Conservation (phyloP, 352 stramenopile species). For the Pythium scleroteichum region DNA sequence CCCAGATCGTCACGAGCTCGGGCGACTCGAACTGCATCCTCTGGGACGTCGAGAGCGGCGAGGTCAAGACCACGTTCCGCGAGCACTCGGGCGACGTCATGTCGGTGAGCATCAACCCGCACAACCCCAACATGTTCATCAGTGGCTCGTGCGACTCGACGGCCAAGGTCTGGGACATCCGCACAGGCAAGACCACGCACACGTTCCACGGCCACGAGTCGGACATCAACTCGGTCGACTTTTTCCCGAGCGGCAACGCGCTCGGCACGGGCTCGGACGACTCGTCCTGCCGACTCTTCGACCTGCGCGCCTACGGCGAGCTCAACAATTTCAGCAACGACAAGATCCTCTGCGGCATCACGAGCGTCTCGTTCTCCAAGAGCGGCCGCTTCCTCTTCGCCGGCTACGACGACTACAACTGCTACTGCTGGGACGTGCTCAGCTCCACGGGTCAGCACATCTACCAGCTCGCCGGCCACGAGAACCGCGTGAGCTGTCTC, state of each 20-base stretch:
- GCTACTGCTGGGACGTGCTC: slow-evolving; percentile 97
- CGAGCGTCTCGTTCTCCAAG: slow-evolving; percentile 95
- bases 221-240: slow-evolving; percentile 99
- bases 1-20: slow-evolving; percentile 92
- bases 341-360: slow-evolving; percentile 97
- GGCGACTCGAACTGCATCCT: slow-evolving; percentile 98
- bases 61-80: slow-evolving; percentile 95
- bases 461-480: slow-evolving; percentile 93
- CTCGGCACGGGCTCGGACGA: slow-evolving; percentile 97
- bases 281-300: slow-evolving; percentile 96
- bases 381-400: slow-evolving; percentile 97
- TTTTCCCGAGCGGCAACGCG: slow-evolving; percentile 96
- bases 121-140: slow-evolving; percentile 97
- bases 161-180: slow-evolving; percentile 98
- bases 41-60: slow-evolving; percentile 96
- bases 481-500: slow-evolving; percentile 97
- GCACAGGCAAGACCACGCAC: slow-evolving; percentile 93
- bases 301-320: slow-evolving; percentile 96
- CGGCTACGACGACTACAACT: slow-evolving; percentile 98
- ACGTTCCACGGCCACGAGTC: slow-evolving; percentile 98
- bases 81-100: slow-evolving; percentile 98
- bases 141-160: slow-evolving; percentile 96
- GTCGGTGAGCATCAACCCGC: slow-evolving; percentile 94
- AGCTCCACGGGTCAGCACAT: slow-evolving; percentile 86
- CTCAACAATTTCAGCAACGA: slow-evolving; percentile 97